Evolutionary conservation across 768 basidiomycete genomes (phyloP).

Genomic region (Xerocomellus chrysenteron): DNA sequence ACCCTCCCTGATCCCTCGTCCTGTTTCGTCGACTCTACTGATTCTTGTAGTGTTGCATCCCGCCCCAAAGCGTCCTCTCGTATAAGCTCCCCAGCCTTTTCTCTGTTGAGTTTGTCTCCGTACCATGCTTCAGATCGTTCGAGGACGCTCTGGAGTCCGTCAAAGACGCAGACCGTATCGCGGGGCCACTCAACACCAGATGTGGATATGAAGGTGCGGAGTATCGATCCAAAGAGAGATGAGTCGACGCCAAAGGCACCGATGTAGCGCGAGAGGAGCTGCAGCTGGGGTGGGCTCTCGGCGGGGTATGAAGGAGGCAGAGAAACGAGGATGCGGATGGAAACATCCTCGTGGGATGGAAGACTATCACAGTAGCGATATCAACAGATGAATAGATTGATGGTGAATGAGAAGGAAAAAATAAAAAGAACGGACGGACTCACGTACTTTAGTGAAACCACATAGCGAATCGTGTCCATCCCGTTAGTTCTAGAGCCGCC

Average conservation of each 20-base stretch:
- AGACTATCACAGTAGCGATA: conserved; percentile 37
- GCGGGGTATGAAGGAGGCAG: conserved; percentile 63
- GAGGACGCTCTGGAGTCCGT: conserved; percentile 75
- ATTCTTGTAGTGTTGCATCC: conserved; percentile 12
- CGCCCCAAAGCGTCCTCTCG: conserved; percentile 49
- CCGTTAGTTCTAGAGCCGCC: conserved; percentile 18
- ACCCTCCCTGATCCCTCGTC: not conserved
- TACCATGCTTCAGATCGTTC: conserved; percentile 73
- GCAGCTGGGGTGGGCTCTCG: conserved; percentile 72
- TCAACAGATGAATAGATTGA: not conserved
- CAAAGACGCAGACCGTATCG: conserved; percentile 80
- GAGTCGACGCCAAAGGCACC: conserved; percentile 77
- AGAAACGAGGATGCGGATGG: conserved; percentile 57
- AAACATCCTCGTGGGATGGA: conserved; percentile 50
- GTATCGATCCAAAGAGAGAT: conserved; percentile 68
- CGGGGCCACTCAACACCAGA: conserved; percentile 75
- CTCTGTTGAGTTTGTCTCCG: conserved; percentile 56
- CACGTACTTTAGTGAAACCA: conserved; percentile 62
- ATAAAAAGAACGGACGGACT: not conserved
- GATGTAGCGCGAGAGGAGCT: conserved; percentile 81
- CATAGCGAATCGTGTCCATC: conserved; percentile 56
- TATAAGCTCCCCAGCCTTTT: conserved; percentile 52
- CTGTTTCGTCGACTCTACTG: not conserved
- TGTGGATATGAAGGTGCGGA: conserved; percentile 78
- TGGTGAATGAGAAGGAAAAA: not conserved